A percentile compares a stretch with the other conserved stretches of the same genome.
Evolutionary conservation across 2,329 filamentous ascomycete genomes (phyloP).

Genomic region (Cylindrodendrum hubeiense): DNA sequence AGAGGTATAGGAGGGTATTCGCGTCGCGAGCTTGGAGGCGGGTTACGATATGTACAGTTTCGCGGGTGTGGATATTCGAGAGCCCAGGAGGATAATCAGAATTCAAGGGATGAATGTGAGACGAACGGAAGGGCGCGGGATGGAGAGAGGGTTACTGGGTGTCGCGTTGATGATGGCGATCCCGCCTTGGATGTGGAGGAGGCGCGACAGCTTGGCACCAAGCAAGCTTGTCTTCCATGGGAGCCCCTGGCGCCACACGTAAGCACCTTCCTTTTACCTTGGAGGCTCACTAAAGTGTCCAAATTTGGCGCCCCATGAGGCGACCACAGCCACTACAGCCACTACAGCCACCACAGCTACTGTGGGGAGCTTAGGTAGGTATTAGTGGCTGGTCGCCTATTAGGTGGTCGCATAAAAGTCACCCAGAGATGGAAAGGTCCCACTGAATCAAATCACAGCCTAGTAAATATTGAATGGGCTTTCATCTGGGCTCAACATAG

Average conservation of each 20-base stretch:
- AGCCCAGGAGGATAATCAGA: no score
- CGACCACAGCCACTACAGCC: background rate
- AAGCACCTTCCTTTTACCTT: conserved; percentile 8
- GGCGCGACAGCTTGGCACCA: conserved; percentile 2
- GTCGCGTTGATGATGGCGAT: conserved; percentile 18
- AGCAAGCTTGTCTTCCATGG: background rate
- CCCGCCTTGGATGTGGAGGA: conserved; percentile 13
- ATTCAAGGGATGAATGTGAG: background rate
- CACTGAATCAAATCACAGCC: no score
- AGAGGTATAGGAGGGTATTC: background rate
- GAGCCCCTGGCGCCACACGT: conserved; percentile 25
- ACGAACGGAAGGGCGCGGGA: background rate
- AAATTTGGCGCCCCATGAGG: background rate
- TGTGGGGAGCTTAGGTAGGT: background rate
- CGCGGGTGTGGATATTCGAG: background rate
- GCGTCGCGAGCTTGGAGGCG: background rate
- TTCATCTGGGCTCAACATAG: no score
- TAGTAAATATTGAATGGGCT: no score
- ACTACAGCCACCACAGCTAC: background rate
- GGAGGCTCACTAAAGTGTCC: background rate
- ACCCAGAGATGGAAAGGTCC: no score
- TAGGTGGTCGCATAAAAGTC: background rate
- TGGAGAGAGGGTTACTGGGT: background rate
- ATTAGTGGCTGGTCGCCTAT: background rate
- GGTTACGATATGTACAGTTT: background rate